These are phyloP conservation scores for Ogataea salicorniae DNA, from an alignment of 805 yeast species.

Conservation along the genomic window DNA sequence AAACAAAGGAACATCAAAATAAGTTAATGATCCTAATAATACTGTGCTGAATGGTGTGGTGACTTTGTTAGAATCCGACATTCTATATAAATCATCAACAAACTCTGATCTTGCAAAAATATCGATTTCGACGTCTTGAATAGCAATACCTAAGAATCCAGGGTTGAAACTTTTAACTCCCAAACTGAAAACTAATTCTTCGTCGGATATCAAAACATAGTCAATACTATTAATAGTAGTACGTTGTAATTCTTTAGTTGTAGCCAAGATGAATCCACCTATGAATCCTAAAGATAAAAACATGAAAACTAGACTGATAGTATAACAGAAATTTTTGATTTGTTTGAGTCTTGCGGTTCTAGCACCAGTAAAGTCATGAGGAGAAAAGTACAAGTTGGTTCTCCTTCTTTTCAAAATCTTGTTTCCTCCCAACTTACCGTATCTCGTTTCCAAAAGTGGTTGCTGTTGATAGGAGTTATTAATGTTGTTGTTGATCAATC, in stretches of 20 bases:
- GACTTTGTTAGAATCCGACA: not conserved
- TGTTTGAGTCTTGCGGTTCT: constrained; percentile 27
- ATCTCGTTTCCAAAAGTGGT: constrained; percentile 11
- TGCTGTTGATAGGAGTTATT: constrained; percentile 4
- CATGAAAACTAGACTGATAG: constrained; percentile 39
- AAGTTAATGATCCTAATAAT: constrained; percentile 61
- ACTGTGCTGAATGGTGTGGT: constrained; percentile 42
- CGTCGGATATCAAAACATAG: constrained; percentile 73
- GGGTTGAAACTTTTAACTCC: constrained; percentile 81
- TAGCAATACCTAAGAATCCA: constrained; percentile 65
- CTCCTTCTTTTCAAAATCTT: constrained; percentile 18
- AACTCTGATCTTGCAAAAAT: constrained; percentile 73
- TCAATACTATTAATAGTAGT: constrained; percentile 57
- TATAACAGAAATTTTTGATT: constrained; percentile 34
- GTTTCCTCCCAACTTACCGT: constrained; percentile 6
- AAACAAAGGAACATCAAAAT: constrained; percentile 64
- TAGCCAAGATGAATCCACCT: constrained; percentile 78
- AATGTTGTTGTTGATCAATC: not conserved
- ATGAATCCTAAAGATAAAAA: constrained; percentile 71
- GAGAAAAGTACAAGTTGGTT: constrained; percentile 29
- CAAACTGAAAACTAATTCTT: constrained; percentile 78
- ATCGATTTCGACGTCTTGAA: constrained; percentile 69
- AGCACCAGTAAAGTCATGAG: constrained; percentile 33
- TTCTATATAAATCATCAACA: constrained; percentile 19
- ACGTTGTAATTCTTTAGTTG: constrained; percentile 74